A percentile compares a stretch with the other conserved stretches of the same genome.
Conservation (phyloP, 805 yeast genomes). For the Zygoascus ofunaensis region DNA sequence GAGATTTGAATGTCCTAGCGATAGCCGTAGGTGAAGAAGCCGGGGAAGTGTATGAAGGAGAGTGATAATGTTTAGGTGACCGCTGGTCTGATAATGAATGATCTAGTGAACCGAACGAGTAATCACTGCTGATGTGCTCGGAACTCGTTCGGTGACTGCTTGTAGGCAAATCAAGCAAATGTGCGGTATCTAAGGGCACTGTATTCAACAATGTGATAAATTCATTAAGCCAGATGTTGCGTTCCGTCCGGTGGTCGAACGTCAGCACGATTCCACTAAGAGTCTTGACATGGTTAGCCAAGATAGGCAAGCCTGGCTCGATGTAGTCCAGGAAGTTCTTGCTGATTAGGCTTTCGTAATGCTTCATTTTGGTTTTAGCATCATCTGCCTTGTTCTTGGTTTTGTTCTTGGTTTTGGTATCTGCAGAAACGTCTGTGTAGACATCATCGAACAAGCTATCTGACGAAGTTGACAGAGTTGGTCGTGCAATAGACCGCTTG, state of each 20-base stretch:
- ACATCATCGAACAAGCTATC: background rate
- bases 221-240: slow-evolving; percentile 4
- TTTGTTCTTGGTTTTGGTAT: background rate
- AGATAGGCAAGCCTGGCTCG: background rate
- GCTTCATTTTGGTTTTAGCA: background rate
- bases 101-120: no score
- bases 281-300: background rate
- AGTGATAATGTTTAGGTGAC: background rate
- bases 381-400: no score
- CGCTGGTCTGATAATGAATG: no score
- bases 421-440: background rate
- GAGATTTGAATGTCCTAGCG: background rate
- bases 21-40: background rate
- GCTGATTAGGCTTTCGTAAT: background rate
- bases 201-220: background rate
- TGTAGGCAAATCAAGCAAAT: slow-evolving; percentile 1
- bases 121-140: background rate
- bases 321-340: background rate
- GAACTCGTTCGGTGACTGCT: background rate
- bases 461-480: background rate
- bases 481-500: background rate
- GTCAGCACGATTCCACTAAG: background rate
- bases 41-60: background rate
- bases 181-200: slow-evolving; percentile 2
- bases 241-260: background rate